Conservation (phyloP, 257 asterid species). For the Verbascum thapsus region DNA sequence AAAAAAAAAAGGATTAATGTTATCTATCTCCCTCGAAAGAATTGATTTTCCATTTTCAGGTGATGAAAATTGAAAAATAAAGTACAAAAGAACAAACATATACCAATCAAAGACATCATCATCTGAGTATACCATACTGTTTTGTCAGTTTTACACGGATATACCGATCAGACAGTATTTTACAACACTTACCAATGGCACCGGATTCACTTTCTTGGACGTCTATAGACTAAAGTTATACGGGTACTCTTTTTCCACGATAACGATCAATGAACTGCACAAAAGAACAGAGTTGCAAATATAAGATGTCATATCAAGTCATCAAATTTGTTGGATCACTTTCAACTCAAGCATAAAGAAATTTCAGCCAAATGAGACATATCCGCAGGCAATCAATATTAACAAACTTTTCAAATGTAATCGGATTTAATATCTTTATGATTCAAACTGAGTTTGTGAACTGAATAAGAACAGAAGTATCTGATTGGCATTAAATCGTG, state of each 20-base stretch:
- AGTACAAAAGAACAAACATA: conserved; percentile 11
- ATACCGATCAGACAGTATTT: conserved; percentile 33
- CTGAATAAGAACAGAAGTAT: conserved; percentile 6
- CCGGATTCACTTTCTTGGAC: conserved; percentile 27
- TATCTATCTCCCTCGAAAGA: conserved; percentile 26
- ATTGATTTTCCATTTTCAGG: conserved; percentile 21
- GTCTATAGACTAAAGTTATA: conserved; percentile 32
- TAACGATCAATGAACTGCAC: conserved; percentile 81
- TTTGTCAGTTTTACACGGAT: conserved; percentile 24
- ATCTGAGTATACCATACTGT: conserved; percentile 23
- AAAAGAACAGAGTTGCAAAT: conserved; percentile 13
- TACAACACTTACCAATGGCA: conserved; percentile 38
- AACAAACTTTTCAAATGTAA: background rate
- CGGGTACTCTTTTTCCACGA: conserved; percentile 84
- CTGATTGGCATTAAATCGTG: background rate
- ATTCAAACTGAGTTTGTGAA: conserved; percentile 7
- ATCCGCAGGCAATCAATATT: background rate
- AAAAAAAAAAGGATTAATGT: conserved; percentile 1
- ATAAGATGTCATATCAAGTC: conserved; percentile 13
- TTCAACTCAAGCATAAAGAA: background rate
- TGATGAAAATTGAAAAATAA: conserved; percentile 18
- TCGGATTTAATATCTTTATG: conserved; percentile 10
- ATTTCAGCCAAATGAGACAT: conserved; percentile 16
- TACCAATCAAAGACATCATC: conserved; percentile 26
- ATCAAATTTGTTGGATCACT: background rate